Conservation (phyloP, 805 yeast genomes). For the Metschnikowia bowlesiae region DNA sequence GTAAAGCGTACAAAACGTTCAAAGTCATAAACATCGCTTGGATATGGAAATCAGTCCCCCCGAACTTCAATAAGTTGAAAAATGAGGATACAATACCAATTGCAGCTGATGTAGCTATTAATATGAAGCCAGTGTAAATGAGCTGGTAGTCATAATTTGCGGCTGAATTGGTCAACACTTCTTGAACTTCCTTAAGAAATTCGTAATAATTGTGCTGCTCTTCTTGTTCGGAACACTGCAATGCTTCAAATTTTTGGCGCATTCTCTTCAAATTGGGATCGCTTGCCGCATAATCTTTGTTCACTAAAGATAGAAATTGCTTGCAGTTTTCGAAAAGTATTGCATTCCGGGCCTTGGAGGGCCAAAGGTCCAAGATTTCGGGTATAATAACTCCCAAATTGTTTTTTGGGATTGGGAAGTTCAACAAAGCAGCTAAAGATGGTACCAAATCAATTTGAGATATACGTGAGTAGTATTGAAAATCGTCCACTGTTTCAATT, state of each 20-base stretch:
- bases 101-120: conserved; percentile 4
- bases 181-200: conserved; percentile 47
- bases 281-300: conserved; percentile 31
- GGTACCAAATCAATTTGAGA: conserved; percentile 76
- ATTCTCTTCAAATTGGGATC: conserved; percentile 7
- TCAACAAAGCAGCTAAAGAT: conserved; percentile 55
- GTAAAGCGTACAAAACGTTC: conserved; percentile 48
- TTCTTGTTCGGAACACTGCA: conserved; percentile 4
- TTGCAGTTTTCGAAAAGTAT: conserved; percentile 52
- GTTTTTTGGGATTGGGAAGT: conserved; percentile 66
- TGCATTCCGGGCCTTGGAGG: conserved; percentile 26
- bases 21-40: conserved; percentile 23
- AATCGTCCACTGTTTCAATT: conserved; percentile 38
- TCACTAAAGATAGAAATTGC: conserved; percentile 50
- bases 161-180: conserved; percentile 51
- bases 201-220: conserved; percentile 21
- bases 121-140: conserved; percentile 29
- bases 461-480: conserved; percentile 47
- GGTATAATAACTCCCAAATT: conserved; percentile 68
- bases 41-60: background rate
- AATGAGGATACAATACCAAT: background rate
- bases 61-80: background rate
- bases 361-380: conserved; percentile 53
- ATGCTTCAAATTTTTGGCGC: conserved; percentile 12
- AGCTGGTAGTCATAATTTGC: conserved; percentile 65